phyloP scores from a whole-genome alignment of 1,284 basidiomycete genomes.

The Puccinia horiana region DNA sequence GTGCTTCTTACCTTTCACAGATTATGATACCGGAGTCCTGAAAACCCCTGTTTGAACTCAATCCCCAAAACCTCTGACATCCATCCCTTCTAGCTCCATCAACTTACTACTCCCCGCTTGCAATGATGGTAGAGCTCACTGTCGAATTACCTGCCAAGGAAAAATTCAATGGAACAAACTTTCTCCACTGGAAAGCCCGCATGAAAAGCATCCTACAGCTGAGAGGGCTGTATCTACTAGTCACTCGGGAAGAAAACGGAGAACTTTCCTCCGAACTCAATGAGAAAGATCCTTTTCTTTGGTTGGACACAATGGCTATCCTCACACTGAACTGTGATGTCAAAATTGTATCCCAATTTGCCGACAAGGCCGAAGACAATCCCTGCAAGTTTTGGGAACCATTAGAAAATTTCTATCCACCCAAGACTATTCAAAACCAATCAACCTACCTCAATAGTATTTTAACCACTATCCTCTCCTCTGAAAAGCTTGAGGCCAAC shows the following conservation, averaged over 20 bases:
- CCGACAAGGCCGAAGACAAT: neutral
- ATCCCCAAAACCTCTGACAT: neutral
- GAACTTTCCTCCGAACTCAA: neutral
- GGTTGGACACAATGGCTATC: neutral
- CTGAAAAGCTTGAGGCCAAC: neutral
- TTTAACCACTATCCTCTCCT: neutral
- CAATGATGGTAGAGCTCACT: neutral
- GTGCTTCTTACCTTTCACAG: neutral
- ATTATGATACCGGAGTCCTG: neutral
- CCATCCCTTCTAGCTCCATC: neutral
- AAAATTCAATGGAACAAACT: slow-evolving; percentile 6
- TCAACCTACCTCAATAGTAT: slow-evolving; percentile 10
- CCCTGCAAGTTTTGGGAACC: neutral
- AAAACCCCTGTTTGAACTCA: neutral
- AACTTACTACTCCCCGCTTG: neutral
- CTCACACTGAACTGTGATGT: no score
- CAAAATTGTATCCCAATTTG: slow-evolving; percentile 19
- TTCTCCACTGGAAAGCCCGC: slow-evolving; percentile 16
- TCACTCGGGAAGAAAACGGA: neutral
- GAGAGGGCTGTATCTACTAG: neutral
- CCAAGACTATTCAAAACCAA: slow-evolving; percentile 25
- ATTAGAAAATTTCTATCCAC: slow-evolving; percentile 2
- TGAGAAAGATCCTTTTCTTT: neutral
- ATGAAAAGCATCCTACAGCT: slow-evolving; percentile 10
- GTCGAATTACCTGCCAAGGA: slow-evolving; percentile 8